These are phyloP conservation scores for Gracilaria gracilis DNA, from an alignment of 23 red algal species.

Conservation along the genomic window DNA sequence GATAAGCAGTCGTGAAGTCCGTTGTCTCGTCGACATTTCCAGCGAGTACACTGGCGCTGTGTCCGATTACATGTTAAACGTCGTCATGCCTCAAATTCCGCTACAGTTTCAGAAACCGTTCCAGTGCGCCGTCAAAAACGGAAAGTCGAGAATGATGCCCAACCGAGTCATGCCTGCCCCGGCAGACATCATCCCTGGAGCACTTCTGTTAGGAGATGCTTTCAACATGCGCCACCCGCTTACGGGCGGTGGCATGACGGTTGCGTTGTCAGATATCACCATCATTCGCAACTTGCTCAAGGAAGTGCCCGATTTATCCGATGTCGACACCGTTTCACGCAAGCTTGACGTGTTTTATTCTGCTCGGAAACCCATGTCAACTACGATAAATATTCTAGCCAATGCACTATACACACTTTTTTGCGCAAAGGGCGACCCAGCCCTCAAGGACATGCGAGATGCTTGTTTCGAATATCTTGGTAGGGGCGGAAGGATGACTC, in stretches of 20 bases:
- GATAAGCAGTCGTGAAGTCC: conserved; percentile 85
- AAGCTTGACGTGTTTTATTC: conserved; percentile 72
- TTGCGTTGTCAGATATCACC: conserved; percentile 88
- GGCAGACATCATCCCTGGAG: conserved; percentile 77
- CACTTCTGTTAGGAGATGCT: conserved; percentile 91
- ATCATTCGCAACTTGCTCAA: conserved; percentile 75
- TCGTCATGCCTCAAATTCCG: conserved; percentile 94
- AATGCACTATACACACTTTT: conserved; percentile 97
- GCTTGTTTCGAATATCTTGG: conserved; percentile 96
- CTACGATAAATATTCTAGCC: conserved; percentile 99
- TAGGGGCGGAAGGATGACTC: conserved; percentile 74
- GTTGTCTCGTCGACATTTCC: conserved; percentile 97
- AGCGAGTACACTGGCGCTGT: conserved; percentile 34
- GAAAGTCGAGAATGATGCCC: conserved; percentile 89
- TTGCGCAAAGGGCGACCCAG: conserved; percentile 69
- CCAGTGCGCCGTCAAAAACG: conserved; percentile 55
- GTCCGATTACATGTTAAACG: conserved; percentile 72
- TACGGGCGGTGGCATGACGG: conserved; percentile 99
- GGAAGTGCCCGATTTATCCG: conserved; percentile 64
- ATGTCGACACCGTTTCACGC: conserved; percentile 42
- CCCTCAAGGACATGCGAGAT: conserved; percentile 80
- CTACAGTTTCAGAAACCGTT: conserved; percentile 71
- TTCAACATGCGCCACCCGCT: conserved; percentile 99
- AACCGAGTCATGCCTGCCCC: conserved; percentile 98
- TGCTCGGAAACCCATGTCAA: conserved; percentile 72